phyloP scores from a whole-genome alignment of 345 rosid species.

The Garcia nutans region DNA sequence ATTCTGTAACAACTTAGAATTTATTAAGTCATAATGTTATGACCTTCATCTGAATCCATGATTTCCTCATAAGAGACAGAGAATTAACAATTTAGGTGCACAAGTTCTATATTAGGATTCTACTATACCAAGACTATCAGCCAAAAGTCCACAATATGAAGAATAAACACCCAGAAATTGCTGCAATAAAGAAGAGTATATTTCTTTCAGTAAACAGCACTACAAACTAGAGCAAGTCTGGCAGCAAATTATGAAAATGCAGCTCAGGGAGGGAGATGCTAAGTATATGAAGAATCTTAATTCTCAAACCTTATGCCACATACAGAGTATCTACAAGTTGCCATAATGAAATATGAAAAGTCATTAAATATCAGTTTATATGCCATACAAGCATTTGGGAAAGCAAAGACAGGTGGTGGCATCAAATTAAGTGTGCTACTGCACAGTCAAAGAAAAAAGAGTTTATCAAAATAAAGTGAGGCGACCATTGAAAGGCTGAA shows the following conservation, averaged over 20 bases:
- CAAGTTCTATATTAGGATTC: background rate
- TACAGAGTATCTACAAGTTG: background rate
- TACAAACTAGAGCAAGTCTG: background rate
- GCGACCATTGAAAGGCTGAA: background rate
- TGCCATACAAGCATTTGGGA: background rate
- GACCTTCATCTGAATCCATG: background rate
- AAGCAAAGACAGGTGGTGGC: background rate
- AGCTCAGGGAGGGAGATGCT: background rate
- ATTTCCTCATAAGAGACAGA: background rate
- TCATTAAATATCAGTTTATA: background rate
- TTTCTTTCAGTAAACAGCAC: background rate
- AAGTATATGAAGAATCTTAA: background rate
- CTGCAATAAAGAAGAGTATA: background rate
- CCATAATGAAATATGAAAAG: background rate
- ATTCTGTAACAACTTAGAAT: background rate
- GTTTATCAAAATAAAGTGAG: background rate
- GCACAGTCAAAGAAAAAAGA: background rate
- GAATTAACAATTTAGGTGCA: background rate
- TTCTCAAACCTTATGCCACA: background rate
- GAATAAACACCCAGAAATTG: background rate
- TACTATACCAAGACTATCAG: background rate
- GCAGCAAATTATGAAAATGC: background rate
- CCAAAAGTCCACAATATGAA: background rate
- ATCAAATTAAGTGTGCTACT: background rate
- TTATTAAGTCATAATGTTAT: background rate